Evolutionary conservation across 225 moss, liverwort and hornwort genomes (phyloP).

Genomic region (Climacium dendroides): DNA sequence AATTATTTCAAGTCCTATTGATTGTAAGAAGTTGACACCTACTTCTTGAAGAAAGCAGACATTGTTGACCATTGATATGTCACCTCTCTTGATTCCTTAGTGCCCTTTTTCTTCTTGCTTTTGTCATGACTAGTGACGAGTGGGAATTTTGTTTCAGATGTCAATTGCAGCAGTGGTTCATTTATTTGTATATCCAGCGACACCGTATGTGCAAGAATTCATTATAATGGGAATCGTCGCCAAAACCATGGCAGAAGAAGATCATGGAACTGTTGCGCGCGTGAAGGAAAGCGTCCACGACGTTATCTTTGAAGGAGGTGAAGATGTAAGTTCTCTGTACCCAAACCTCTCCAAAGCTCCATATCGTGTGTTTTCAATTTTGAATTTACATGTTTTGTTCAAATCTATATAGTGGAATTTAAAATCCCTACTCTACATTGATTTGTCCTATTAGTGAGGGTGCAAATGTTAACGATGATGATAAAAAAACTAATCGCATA

Average conservation of each 20-base stretch:
- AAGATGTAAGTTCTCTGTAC: constrained; percentile 40
- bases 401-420: background rate
- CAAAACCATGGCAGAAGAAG: constrained; percentile 31
- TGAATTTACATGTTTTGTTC: background rate
- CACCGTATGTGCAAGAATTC: constrained; percentile 55
- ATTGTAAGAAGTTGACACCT: background rate
- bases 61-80: background rate
- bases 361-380: too few relatives aligned
- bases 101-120: background rate
- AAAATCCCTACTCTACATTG: too few relatives aligned
- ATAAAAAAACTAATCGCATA: background rate
- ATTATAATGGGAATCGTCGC: constrained; percentile 51
- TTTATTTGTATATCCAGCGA: constrained; percentile 69
- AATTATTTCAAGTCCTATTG: background rate
- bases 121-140: background rate
- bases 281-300: constrained; percentile 71
- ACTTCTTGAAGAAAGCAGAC: background rate
- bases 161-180: constrained; percentile 84
- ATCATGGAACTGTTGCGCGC: constrained; percentile 37
- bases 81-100: background rate
- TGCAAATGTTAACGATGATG: background rate
- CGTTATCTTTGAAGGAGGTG: constrained; percentile 79
- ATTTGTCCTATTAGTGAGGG: background rate
- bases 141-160: constrained; percentile 44
- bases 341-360: background rate